A percentile compares a stretch with the other conserved stretches of the same genome.
Evolutionary conservation across 805 yeast species (phyloP).

Genomic region (Sugiyamaella lignohabitans): DNA sequence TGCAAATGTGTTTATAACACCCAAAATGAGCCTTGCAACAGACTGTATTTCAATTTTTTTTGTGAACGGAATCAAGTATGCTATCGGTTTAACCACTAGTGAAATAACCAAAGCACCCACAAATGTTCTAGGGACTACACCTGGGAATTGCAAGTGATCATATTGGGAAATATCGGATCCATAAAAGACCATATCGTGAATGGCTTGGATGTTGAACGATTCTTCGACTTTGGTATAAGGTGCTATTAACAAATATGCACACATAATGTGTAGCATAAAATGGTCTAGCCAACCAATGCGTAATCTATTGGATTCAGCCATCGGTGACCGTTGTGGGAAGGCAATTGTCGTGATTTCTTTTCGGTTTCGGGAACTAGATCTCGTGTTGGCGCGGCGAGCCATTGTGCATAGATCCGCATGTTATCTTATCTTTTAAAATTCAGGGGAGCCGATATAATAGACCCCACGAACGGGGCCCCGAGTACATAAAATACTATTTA

Average conservation of each 20-base stretch:
- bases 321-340: background rate
- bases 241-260: slow-evolving; percentile 47
- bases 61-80: slow-evolving; percentile 17
- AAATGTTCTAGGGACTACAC: slow-evolving; percentile 83
- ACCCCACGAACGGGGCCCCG: no score
- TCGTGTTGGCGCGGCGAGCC: no score
- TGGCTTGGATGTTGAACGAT: slow-evolving; percentile 84
- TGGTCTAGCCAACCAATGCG: slow-evolving; percentile 29
- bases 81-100: slow-evolving; percentile 35
- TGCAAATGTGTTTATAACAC: slow-evolving; percentile 50
- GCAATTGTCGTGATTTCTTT: no score
- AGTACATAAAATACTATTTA: no score
- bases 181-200: slow-evolving; percentile 67
- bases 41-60: slow-evolving; percentile 48
- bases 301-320: background rate
- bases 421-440: background rate
- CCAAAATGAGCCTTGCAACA: slow-evolving; percentile 54
- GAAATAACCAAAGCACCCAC: slow-evolving; percentile 60
- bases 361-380: no score
- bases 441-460: background rate
- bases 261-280: slow-evolving; percentile 41
- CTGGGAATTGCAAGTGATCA: slow-evolving; percentile 79
- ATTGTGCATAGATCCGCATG: background rate
- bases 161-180: slow-evolving; percentile 47
- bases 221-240: slow-evolving; percentile 94